These are phyloP conservation scores for Podospora pseudopauciseta DNA, from an alignment of 495 filamentous ascomycete genomes.

Conservation along the genomic window DNA sequence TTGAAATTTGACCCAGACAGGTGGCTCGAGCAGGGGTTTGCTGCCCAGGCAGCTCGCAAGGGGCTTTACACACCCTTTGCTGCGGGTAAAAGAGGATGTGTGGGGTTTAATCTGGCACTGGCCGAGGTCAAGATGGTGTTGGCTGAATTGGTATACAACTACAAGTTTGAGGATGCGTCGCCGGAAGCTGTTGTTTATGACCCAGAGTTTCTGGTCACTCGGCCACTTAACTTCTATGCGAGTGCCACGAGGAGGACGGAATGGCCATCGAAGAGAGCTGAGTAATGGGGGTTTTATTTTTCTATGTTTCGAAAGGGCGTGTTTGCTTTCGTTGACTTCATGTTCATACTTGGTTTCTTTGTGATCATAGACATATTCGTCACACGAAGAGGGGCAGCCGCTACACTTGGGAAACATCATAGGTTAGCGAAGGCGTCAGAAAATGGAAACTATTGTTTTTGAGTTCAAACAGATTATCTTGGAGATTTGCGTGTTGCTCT, in stretches of 20 bases:
- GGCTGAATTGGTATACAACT: slow-evolving; percentile 50
- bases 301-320: background rate
- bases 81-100: slow-evolving; percentile 48
- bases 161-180: slow-evolving; percentile 43
- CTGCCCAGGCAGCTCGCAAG: slow-evolving; percentile 44
- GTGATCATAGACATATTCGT: background rate
- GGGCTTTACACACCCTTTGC: slow-evolving; percentile 53
- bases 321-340: background rate
- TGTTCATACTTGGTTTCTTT: background rate
- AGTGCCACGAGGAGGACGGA: slow-evolving; percentile 42
- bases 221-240: slow-evolving; percentile 55
- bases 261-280: slow-evolving; percentile 37
- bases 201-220: slow-evolving; percentile 53
- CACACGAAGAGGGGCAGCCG: too few species aligned
- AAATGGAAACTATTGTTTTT: too few species aligned
- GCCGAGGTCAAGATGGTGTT: slow-evolving; percentile 52
- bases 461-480: too few species aligned
- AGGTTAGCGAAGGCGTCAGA: too few species aligned
- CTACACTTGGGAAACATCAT: too few species aligned
- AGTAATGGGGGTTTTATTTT: background rate
- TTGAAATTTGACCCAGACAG: slow-evolving; percentile 51
- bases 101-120: slow-evolving; percentile 58
- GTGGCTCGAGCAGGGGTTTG: slow-evolving; percentile 45
- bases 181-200: slow-evolving; percentile 50
- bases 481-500: too few species aligned